Percentiles rank a stretch among this genome's conserved stretches.
These are phyloP conservation scores for Astragalus glycyphyllos DNA, from an alignment of 306 rosid genomes.

Conservation along the genomic window DNA sequence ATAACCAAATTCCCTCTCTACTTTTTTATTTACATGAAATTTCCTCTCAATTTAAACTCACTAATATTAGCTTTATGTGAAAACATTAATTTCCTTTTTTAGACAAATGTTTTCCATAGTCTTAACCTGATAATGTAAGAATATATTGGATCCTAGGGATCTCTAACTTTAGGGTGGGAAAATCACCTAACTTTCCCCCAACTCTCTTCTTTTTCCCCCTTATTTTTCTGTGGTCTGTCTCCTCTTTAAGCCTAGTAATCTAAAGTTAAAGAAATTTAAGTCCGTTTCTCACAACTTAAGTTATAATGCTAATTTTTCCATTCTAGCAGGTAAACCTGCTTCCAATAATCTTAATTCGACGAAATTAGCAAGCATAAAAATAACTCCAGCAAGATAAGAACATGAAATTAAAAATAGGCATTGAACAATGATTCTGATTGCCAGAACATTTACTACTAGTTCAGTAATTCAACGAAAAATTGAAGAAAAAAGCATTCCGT, in stretches of 20 bases:
- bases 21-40: background rate
- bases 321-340: background rate
- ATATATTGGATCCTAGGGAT: background rate
- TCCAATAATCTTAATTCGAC: background rate
- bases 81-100: background rate
- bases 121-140: conserved; percentile 5
- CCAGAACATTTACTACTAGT: conserved; percentile 4
- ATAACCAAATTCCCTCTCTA: background rate
- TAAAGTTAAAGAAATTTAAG: too few species aligned
- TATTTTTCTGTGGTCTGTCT: too few species aligned
- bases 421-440: background rate
- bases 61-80: background rate
- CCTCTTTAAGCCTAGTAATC: too few species aligned
- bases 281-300: too few species aligned
- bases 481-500: too few species aligned
- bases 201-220: too few species aligned
- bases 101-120: background rate
- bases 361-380: background rate
- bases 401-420: too few species aligned
- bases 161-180: background rate
- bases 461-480: conserved; percentile 2
- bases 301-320: background rate
- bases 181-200: background rate
- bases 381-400: background rate
- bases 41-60: background rate